Conservation (phyloP, 73 alveolate genomes). For the Paramecium pentaurelia region DNA sequence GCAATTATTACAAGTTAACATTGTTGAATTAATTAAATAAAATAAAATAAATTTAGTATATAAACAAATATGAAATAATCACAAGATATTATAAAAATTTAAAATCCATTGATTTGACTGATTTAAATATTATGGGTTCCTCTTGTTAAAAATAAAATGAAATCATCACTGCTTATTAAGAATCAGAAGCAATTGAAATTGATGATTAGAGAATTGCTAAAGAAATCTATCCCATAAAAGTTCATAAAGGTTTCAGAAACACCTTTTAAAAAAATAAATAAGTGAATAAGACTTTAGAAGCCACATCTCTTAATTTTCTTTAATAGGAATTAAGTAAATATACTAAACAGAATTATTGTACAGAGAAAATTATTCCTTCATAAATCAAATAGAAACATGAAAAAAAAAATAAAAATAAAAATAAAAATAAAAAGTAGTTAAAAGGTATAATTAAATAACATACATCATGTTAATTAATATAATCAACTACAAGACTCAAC, state of each 20-base stretch:
- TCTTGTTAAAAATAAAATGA: not conserved
- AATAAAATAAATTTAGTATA: no score
- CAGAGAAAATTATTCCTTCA: not conserved
- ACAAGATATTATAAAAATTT: not conserved
- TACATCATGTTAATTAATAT: not conserved
- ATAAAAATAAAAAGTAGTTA: not conserved
- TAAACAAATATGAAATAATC: not conserved
- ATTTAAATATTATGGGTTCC: not conserved
- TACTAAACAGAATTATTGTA: not conserved
- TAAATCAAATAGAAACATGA: no score
- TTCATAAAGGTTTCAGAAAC: not conserved
- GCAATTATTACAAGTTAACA: no score
- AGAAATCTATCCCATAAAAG: not conserved
- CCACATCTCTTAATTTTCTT: not conserved
- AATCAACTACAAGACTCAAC: not conserved
- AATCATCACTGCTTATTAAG: not conserved
- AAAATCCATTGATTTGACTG: not conserved
- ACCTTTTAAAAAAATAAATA: not conserved
- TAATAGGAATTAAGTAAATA: not conserved
- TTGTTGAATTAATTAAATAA: no score
- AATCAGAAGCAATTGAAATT: not conserved
- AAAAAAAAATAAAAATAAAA: not conserved
- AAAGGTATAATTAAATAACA: not conserved
- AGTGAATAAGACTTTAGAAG: not conserved
- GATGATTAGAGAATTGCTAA: not conserved